phyloP scores from a whole-genome alignment of 1,139 yeast species.

The Zhuliangozyma parablackwelliae region DNA sequence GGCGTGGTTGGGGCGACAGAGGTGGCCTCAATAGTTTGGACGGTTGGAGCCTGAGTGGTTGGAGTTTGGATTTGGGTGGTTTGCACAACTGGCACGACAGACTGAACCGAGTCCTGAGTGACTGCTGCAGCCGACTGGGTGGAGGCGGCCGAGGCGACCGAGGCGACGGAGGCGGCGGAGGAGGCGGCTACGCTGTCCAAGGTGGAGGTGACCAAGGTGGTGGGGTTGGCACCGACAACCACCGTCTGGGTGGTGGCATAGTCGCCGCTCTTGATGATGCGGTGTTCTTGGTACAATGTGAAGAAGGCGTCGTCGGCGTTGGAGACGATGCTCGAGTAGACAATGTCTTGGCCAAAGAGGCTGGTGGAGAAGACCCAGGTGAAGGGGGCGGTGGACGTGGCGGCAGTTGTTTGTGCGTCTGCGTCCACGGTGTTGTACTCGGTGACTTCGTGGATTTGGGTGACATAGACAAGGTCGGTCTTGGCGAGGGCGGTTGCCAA shows the following conservation, averaged over 20 bases:
- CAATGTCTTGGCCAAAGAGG: constrained; percentile 8
- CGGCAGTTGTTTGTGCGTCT: no score
- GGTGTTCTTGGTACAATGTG: constrained; percentile 5
- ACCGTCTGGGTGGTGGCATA: constrained; percentile 6
- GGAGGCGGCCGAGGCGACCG: constrained; percentile 6
- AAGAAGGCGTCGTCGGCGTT: not conserved
- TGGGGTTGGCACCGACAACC: constrained; percentile 7
- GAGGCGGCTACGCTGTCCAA: constrained; percentile 5
- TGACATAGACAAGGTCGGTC: constrained; percentile 21
- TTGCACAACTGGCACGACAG: constrained; percentile 11
- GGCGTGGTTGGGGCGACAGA: not conserved
- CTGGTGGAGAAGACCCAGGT: constrained; percentile 10
- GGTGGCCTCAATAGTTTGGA: constrained; percentile 2
- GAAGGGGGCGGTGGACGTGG: no score
- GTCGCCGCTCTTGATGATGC: constrained; percentile 7
- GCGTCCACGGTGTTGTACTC: constrained; percentile 13
- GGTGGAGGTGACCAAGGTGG: constrained; percentile 7
- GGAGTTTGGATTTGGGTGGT: constrained; percentile 3
- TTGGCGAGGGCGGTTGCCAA: constrained; percentile 9
- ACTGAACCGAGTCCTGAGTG: constrained; percentile 5
- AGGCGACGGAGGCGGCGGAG: constrained; percentile 9
- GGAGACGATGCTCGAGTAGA: constrained; percentile 7
- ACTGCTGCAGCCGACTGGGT: constrained; percentile 11
- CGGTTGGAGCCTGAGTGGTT: constrained; percentile 4
- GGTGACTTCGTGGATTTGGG: constrained; percentile 21